A percentile compares a stretch with the other conserved stretches of the same genome.
Conservation (phyloP, 345 rosid genomes). For the Citrus sinensis region DNA sequence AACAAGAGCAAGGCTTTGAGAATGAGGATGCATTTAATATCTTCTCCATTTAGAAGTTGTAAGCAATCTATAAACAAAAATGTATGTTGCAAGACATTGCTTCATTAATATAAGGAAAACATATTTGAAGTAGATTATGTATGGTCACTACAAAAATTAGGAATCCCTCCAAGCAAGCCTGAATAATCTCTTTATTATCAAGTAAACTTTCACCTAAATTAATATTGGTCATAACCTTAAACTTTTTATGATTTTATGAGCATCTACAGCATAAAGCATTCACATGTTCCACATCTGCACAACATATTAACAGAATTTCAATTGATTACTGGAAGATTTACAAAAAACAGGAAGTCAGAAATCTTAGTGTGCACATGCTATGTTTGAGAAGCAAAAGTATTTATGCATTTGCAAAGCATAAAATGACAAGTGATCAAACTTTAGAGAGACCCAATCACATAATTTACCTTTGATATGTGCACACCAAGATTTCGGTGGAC, state of each 20-base stretch:
- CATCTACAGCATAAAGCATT: not conserved
- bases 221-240: not conserved
- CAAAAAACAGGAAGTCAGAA: not conserved
- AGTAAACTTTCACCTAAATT: not conserved
- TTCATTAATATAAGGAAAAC: not conserved
- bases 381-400: not conserved
- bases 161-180: not conserved
- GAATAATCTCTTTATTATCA: not conserved
- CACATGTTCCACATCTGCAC: not conserved
- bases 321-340: not conserved
- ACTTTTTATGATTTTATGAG: not conserved
- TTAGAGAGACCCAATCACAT: not conserved
- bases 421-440: slow-evolving; percentile 4
- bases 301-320: not conserved
- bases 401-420: not conserved
- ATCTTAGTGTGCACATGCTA: not conserved
- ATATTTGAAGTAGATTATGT: not conserved
- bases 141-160: not conserved
- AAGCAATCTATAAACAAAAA: not conserved
- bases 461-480: slow-evolving; percentile 86
- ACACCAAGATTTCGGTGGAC: slow-evolving; percentile 99
- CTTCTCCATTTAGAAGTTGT: not conserved
- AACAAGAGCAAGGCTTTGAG: slow-evolving; percentile 4
- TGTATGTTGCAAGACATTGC: not conserved
- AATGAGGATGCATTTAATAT: not conserved